Base-by-base conservation (phyloP, 2,329 filamentous ascomycete genomes). In the Teratosphaeria viscida region DNA sequence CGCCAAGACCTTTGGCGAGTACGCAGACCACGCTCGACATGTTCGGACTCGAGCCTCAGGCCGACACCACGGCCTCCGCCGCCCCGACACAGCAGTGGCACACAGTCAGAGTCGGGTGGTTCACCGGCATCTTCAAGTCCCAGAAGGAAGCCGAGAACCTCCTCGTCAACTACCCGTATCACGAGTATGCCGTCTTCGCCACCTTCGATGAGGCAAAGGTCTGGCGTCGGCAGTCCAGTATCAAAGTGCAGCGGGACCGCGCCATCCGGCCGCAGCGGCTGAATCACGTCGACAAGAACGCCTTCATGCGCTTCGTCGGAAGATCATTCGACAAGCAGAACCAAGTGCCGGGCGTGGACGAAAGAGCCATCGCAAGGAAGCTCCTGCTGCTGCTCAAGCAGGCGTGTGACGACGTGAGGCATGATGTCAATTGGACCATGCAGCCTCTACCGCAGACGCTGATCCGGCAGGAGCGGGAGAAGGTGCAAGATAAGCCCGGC, bases 41-140 rank as follows among this genome's bases (percentile, higher is more conserved):
- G 43, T 49, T 49, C 43, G 26, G 23, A 11, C 8, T n/a, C 43
- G 43, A 49, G 43, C 43, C 43, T n/a, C n/a, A 19, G 43, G 16
- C n/a, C n/a, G 43, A 49, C 43, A 19, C 3, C 43, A 5, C 43
- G 16, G 19, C 43, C 7, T 6, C 16, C 19, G 19, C 16, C n/a
- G 43, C 43, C 8, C 16, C 43, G 43, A 19, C 6, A 4, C 16
- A 49, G 16, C 43, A 55, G 27, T 55, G n/a, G 29, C 19, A 55
- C 37, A 55, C 58, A 5, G 58, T 59, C 14, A 29, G 47, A 23
- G 55, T 59, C 35, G 58, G 58, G 35, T 59, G 58, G 58, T 56
- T 56, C 27, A 55, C 58, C 4, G 58, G 58, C 19, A 53, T 59
- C 54, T 59, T 57, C 32, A 37, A 16, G 8, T 37, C 23, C 23